phyloP scores from a whole-genome alignment of 2,329 filamentous ascomycete species.

The Ceratocystis smalleyi region DNA sequence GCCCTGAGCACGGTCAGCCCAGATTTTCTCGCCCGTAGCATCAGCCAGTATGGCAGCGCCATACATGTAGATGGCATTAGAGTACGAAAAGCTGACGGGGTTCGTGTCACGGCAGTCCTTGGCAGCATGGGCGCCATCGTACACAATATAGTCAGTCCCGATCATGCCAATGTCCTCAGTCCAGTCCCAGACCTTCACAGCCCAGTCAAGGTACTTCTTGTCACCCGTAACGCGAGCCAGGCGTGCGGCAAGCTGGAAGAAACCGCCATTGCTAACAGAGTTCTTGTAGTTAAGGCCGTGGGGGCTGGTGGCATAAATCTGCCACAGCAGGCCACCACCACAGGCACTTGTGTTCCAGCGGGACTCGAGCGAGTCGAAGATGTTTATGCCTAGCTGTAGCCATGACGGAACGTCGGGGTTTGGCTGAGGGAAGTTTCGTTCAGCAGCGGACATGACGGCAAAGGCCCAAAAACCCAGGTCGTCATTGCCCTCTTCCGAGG shows the following conservation, averaged over 20 bases:
- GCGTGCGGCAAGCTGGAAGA: conserved; percentile 67
- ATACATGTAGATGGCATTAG: conserved; percentile 48
- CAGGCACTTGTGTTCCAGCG: conserved; percentile 58
- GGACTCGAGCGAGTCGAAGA: conserved; percentile 53
- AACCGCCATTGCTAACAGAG: conserved; percentile 58
- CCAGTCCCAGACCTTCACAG: conserved; percentile 53
- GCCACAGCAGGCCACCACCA: conserved; percentile 61
- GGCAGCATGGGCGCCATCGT: conserved; percentile 43
- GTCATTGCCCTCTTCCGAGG: conserved; percentile 53
- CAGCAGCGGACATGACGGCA: conserved; percentile 50
- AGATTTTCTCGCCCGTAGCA: conserved; percentile 36
- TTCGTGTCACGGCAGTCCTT: conserved; percentile 39
- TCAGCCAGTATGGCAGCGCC: conserved; percentile 51
- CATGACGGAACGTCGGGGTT: conserved; percentile 42
- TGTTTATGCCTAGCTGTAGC: conserved; percentile 51
- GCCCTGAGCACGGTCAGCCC: conserved; percentile 37
- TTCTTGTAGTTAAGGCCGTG: conserved; percentile 75
- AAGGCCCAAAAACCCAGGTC: conserved; percentile 64
- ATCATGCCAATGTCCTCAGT: conserved; percentile 41
- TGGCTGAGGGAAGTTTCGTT: conserved; percentile 50
- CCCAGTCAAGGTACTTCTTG: conserved; percentile 51
- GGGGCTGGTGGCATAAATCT: conserved; percentile 60
- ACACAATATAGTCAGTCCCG: conserved; percentile 38
- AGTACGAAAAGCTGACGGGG: conserved; percentile 47
- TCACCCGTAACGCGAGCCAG: conserved; percentile 56